Evolutionary conservation across 1,139 yeast genomes (phyloP), one percentile per base, ranked within the genome.

Genomic region (Protomyces lactucae-debilis): DNA sequence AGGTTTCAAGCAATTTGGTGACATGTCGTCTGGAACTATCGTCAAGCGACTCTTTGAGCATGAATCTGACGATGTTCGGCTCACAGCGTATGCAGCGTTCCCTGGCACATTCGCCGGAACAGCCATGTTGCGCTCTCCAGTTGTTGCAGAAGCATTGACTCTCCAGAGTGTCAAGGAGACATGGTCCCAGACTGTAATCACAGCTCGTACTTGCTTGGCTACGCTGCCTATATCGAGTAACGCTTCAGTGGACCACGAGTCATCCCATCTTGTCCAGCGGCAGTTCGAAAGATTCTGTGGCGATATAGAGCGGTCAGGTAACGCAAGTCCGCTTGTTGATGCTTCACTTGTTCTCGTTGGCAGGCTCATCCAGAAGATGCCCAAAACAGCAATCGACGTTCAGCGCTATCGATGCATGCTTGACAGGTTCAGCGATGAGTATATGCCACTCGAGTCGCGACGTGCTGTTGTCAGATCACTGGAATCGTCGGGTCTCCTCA

Each of bases 321-420:
- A 18, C 16, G 61, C 48, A n/a, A 23, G 46, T 14, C 55, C 55
- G 3, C 16, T 32, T 16, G 36, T 51, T 12, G 61, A 51, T 51
- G 40, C 52, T 28, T 45, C 63, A 9, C 46, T 59, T 32, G 21
- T 23, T 6, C 57, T 59, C 21, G n/a, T 52, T 14, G 63, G 63
- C 0, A 51, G 46, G 14, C 25, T 43, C 25, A 16, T 43, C 12
- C 48, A 43, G 9, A 18, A 18, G 3, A 43, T 43, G 14, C 16
- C 12, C 23, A n/a, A 43, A 21, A 16, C 48, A n/a, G 48, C 48
- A 6, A 3, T 1, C 6, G 21, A 6, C 10, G 3, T 43, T 4
- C 5, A 10, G 25, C 21, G 25, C 12, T 43, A 16, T 10, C 23
- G 5, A 6, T 8, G 5, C 10, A 16, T 18, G 21, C 25, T 43